phyloP scores from a whole-genome alignment of 2,329 filamentous ascomycete genomes.

The Pseudocercospora vitis region DNA sequence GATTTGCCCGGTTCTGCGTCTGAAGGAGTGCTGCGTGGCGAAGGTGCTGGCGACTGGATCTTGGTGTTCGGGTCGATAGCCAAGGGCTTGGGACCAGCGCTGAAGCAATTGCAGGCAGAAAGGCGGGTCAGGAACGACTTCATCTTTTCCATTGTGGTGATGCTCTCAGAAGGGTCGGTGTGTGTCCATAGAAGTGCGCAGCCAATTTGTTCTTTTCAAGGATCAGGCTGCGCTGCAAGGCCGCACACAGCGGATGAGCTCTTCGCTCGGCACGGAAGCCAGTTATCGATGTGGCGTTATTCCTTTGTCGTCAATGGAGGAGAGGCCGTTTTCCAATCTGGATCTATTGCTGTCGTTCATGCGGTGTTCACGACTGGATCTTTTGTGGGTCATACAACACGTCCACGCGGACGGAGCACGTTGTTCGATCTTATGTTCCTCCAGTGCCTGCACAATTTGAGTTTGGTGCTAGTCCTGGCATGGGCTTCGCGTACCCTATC shows the following conservation, averaged over 20 bases:
- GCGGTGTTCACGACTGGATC: background rate
- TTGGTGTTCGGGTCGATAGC: conserved; percentile 4
- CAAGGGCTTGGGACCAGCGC: background rate
- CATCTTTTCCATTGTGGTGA: conserved; percentile 10
- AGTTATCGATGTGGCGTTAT: background rate
- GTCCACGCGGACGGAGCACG: background rate
- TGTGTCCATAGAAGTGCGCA: background rate
- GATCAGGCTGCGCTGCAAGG: background rate
- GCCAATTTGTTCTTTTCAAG: background rate
- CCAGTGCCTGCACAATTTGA: background rate
- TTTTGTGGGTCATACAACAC: background rate
- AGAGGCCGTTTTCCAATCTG: background rate
- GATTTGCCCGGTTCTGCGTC: background rate
- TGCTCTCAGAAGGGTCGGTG: background rate
- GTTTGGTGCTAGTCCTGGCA: background rate
- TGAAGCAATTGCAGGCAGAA: conserved; percentile 10
- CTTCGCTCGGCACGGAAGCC: background rate
- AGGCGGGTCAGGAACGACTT: conserved; percentile 2
- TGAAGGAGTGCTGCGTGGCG: conserved; percentile 1
- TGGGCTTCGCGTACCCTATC: background rate
- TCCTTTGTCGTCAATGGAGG: background rate
- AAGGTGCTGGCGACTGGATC: conserved; percentile 3
- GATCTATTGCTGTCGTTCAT: background rate
- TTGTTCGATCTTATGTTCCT: background rate
- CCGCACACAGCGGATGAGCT: background rate